Percentiles rank a stretch among this genome's conserved stretches.
These are phyloP conservation scores for Closterium sp. DNA, from an alignment of 139 green algal genomes.

Conservation along the genomic window DNA sequence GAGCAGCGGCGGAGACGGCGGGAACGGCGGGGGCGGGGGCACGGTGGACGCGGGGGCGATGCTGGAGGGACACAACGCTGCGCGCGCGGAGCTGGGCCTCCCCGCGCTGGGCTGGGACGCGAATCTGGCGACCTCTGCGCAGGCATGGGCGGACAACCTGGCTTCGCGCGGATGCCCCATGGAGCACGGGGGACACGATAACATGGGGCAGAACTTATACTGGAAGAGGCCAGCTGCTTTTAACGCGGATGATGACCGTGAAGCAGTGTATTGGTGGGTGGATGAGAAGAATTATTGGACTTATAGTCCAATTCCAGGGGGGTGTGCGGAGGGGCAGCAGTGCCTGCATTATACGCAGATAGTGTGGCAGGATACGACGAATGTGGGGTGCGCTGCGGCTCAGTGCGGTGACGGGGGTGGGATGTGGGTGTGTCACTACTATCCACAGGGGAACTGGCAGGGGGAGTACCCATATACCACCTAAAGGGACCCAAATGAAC, in stretches of 20 bases:
- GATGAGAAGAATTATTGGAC: neutral
- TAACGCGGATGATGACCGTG: neutral
- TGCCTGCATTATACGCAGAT: neutral
- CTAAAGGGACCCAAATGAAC: neutral
- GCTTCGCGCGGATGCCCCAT: neutral
- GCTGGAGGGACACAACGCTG: neutral
- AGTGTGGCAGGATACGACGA: neutral
- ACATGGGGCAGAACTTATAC: constrained; percentile 1
- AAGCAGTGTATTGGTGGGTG: neutral
- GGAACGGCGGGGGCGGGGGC: too few relatives aligned
- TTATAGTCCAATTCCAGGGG: neutral
- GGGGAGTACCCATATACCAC: neutral
- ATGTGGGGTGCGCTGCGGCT: neutral
- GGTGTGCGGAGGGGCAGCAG: neutral
- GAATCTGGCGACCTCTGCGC: neutral
- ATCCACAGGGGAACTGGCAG: neutral
- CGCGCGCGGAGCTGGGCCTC: neutral
- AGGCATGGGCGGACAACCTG: neutral
- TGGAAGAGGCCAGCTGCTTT: neutral
- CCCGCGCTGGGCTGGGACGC: neutral
- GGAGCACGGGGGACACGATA: neutral
- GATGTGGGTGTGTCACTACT: constrained; percentile 1
- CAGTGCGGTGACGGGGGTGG: neutral
- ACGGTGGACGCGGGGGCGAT: neutral
- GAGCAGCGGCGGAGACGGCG: too few relatives aligned